A percentile compares a stretch with the other conserved stretches of the same genome.
These are phyloP conservation scores for Trypanosoma scelopori DNA, from an alignment of 208 protist species.

Conservation along the genomic window DNA sequence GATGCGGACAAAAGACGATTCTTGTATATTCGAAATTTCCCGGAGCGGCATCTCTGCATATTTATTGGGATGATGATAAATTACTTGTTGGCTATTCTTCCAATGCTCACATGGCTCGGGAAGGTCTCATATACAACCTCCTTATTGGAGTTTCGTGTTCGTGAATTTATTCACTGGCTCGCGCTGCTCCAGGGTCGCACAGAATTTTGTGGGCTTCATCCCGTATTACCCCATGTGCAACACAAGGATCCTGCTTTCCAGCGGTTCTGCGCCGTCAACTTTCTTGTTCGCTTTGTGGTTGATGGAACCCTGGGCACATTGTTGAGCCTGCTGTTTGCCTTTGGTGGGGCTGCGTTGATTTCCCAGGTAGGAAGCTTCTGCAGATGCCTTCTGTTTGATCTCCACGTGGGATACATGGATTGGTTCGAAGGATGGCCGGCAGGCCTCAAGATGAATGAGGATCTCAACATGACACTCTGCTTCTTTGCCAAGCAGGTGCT, in stretches of 20 bases:
- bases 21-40: neutral
- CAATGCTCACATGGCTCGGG: slow-evolving; percentile 24
- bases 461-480: slow-evolving; percentile 87
- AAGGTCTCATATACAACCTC: slow-evolving; percentile 40
- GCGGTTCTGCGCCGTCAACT: slow-evolving; percentile 62
- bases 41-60: neutral
- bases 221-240: slow-evolving; percentile 61
- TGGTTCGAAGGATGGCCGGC: slow-evolving; percentile 94
- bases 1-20: neutral
- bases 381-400: slow-evolving; percentile 62
- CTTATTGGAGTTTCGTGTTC: slow-evolving; percentile 46
- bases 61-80: slow-evolving; percentile 28
- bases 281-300: slow-evolving; percentile 54
- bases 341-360: slow-evolving; percentile 47
- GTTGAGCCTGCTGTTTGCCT: slow-evolving; percentile 47
- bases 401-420: slow-evolving; percentile 84
- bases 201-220: slow-evolving; percentile 73
- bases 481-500: slow-evolving; percentile 77
- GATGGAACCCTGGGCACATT: slow-evolving; percentile 65
- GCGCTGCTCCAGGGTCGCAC: slow-evolving; percentile 48
- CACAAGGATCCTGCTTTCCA: slow-evolving; percentile 29
- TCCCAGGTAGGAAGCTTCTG: slow-evolving; percentile 36
- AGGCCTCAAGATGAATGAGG: slow-evolving; percentile 94
- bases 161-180: slow-evolving; percentile 69
- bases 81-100: slow-evolving; percentile 31